Conservation (phyloP, 352 stramenopile genomes). For the Globisporangium irregulare region DNA sequence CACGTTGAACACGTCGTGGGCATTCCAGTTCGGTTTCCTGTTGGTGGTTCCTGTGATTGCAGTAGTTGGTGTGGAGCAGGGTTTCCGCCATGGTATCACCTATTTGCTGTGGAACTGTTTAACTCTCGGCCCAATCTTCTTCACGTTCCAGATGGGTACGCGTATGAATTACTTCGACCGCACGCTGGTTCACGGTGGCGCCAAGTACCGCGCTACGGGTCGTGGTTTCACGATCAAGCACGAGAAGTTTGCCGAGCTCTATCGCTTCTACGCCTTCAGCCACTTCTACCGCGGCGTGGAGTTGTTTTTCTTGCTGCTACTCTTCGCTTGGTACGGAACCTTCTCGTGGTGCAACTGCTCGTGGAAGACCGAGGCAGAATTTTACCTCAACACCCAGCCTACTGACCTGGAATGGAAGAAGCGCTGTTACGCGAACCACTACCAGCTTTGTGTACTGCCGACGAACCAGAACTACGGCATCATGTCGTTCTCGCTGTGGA, state of each 20-base stretch:
- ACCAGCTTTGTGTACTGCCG: constrained; percentile 90
- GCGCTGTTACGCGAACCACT: constrained; percentile 78
- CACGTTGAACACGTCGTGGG: constrained; percentile 95
- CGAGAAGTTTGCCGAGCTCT: constrained; percentile 97
- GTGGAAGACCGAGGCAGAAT: constrained; percentile 64
- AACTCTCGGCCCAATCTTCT: constrained; percentile 98
- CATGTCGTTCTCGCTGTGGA: constrained; percentile 95
- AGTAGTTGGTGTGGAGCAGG: constrained; percentile 93
- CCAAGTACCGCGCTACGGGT: constrained; percentile 97
- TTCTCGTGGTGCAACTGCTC: constrained; percentile 92
- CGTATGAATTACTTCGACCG: constrained; percentile 98
- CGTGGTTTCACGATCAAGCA: constrained; percentile 99
- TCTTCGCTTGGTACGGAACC: constrained; percentile 90
- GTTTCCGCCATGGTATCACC: constrained; percentile 91
- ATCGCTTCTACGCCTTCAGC: constrained; percentile 96
- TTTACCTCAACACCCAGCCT: constrained; percentile 74
- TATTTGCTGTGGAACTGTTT: constrained; percentile 94
- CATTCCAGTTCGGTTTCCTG: constrained; percentile 94
- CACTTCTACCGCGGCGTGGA: constrained; percentile 98
- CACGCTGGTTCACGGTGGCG: constrained; percentile 96
- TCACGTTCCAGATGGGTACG: constrained; percentile 99
- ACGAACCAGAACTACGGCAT: constrained; percentile 97
- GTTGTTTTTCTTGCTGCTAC: constrained; percentile 78
- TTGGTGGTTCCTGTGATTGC: constrained; percentile 97
- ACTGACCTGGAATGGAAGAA: constrained; percentile 73